Evolutionary conservation across 495 filamentous ascomycete species (phyloP).

Genomic region (Hypoxylon cercidicola): DNA sequence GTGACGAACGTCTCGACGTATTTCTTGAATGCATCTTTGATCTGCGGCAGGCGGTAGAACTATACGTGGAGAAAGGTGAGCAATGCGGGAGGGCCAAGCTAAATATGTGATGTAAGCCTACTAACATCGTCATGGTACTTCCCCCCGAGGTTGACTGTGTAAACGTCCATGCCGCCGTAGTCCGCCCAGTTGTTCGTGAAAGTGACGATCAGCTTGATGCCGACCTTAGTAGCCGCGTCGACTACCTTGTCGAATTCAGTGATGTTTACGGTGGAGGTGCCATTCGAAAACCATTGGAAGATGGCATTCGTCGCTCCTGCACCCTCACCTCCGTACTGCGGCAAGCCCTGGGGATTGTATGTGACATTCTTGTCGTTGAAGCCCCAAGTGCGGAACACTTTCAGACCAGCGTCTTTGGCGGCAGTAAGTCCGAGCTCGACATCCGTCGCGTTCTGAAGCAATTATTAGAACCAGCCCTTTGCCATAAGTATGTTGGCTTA

Average conservation of each 20-base stretch:
- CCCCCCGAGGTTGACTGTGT: constrained; percentile 69
- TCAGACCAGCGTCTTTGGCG: constrained; percentile 64
- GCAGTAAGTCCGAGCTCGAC: constrained; percentile 68
- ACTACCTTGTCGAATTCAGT: constrained; percentile 70
- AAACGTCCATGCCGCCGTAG: constrained; percentile 74
- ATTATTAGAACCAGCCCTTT: background rate
- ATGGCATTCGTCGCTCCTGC: constrained; percentile 64
- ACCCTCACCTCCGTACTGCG: constrained; percentile 59
- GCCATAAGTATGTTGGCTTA: constrained; percentile 28
- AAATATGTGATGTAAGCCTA: constrained; percentile 2
- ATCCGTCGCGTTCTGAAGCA: constrained; percentile 61
- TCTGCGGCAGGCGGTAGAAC: constrained; percentile 67
- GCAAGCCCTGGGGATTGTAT: constrained; percentile 49
- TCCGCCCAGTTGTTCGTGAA: constrained; percentile 70
- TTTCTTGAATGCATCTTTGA: constrained; percentile 68
- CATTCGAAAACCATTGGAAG: constrained; percentile 55
- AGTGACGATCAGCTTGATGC: constrained; percentile 64
- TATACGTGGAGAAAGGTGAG: constrained; percentile 32
- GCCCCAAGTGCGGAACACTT: constrained; percentile 67
- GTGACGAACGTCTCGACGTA: constrained; percentile 72
- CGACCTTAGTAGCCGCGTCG: constrained; percentile 61
- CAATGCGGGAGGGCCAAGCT: background rate
- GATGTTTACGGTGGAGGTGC: constrained; percentile 64
- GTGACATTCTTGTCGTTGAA: constrained; percentile 67
- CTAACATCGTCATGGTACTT: constrained; percentile 32